Conservation (phyloP, 345 rosid species). For the Turnera subulata region DNA sequence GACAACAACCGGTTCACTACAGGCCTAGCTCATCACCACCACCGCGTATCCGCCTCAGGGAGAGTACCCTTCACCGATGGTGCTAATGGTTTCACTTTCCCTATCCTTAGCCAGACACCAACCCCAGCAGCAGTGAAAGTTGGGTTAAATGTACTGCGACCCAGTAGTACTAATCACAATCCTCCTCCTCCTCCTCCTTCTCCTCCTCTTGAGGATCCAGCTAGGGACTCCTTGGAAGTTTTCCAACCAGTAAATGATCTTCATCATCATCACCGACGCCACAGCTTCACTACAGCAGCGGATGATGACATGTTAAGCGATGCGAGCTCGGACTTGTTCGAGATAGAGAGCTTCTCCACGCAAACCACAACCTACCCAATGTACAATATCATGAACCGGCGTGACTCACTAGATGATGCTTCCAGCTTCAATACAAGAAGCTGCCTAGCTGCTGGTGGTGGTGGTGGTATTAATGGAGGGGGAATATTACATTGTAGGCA, state of each 20-base stretch:
- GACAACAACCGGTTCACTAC: conserved; percentile 21
- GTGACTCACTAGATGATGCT: conserved; percentile 69
- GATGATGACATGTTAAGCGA: conserved; percentile 78
- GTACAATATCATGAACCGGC: conserved; percentile 18
- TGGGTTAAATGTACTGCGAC: conserved; percentile 15
- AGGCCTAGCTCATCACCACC: conserved; percentile 11
- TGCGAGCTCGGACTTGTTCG: conserved; percentile 90
- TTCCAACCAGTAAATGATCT: conserved; percentile 33
- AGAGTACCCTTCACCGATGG: conserved; percentile 12
- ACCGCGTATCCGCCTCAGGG: conserved; percentile 21
- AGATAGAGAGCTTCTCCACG: conserved; percentile 93
- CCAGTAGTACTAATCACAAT: neutral
- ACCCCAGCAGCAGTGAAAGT: conserved; percentile 16
- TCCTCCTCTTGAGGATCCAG: conserved; percentile 36
- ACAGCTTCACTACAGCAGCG: conserved; percentile 18
- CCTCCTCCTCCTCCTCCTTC: no score
- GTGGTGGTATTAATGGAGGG: neutral
- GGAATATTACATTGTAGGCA: conserved; percentile 10
- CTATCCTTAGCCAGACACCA: conserved; percentile 30
- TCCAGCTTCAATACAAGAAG: conserved; percentile 22
- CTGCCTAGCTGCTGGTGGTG: neutral
- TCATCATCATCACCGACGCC: conserved; percentile 11
- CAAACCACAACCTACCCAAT: conserved; percentile 36
- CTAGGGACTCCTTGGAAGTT: conserved; percentile 55
- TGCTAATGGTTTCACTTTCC: conserved; percentile 46